Evolutionary conservation across 148 eudicot genomes (phyloP).

Genomic region (Pouteria glomerata): DNA sequence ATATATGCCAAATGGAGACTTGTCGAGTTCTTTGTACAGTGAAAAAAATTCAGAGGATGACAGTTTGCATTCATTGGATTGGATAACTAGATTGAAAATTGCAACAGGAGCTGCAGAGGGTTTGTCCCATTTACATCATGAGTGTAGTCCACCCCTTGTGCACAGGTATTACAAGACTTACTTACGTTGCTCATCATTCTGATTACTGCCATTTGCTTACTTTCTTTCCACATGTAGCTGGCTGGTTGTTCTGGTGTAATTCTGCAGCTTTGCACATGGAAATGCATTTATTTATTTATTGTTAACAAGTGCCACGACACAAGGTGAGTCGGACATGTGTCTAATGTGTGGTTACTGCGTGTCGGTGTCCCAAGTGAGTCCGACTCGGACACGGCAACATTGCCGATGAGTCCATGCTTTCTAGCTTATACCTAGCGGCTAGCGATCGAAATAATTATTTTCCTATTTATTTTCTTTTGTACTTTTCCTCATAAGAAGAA

Average conservation of each 20-base stretch:
- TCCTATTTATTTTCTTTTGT: neutral
- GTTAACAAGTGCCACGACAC: too few relatives aligned
- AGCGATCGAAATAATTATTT: too few relatives aligned
- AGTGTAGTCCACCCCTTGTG: constrained; percentile 81
- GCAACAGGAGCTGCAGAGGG: constrained; percentile 96
- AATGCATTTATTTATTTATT: neutral
- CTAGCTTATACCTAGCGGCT: too few relatives aligned
- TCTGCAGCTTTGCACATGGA: neutral
- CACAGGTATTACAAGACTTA: constrained; percentile 64
- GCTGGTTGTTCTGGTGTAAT: neutral
- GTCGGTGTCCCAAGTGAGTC: too few relatives aligned
- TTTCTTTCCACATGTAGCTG: neutral
- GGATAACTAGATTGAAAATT: constrained; percentile 95
- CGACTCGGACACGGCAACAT: too few relatives aligned
- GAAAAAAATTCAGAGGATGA: constrained; percentile 50
- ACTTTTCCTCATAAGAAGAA: constrained; percentile 1
- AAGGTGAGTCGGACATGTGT: too few relatives aligned
- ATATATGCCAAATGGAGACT: constrained; percentile 78
- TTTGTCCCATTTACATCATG: constrained; percentile 81
- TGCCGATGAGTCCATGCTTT: too few relatives aligned
- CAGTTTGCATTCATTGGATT: constrained; percentile 81
- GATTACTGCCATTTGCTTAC: constrained; percentile 4
- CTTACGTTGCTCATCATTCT: neutral
- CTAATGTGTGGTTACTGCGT: too few relatives aligned
- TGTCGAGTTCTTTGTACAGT: constrained; percentile 77